Conservation (phyloP, 805 yeast genomes). For the Wickerhamiella slavikovae region DNA sequence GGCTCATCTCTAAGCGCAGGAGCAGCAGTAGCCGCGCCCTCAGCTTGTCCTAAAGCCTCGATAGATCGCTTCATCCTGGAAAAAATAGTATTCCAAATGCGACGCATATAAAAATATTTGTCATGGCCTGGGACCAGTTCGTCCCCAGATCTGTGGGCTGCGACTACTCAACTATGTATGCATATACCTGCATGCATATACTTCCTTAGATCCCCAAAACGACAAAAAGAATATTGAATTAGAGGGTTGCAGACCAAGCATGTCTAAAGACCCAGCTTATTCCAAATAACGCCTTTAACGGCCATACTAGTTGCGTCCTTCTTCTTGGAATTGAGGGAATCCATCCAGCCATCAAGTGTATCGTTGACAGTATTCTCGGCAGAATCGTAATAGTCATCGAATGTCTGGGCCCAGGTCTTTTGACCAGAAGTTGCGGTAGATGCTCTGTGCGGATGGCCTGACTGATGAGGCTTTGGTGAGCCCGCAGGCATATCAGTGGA, state of each 20-base stretch:
- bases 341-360: slow-evolving; percentile 26
- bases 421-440: slow-evolving; percentile 1
- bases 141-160: too few species aligned
- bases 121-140: too few species aligned
- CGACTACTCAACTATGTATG: too few species aligned
- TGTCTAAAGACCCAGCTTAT: slow-evolving; percentile 12
- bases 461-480: background rate
- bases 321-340: slow-evolving; percentile 5
- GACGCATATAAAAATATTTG: too few species aligned
- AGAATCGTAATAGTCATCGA: slow-evolving; percentile 11
- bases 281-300: slow-evolving; percentile 8
- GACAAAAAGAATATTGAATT: too few species aligned
- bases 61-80: too few species aligned
- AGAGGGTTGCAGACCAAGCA: too few species aligned
- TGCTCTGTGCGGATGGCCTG: too few species aligned
- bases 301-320: slow-evolving; percentile 9
- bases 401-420: slow-evolving; percentile 14
- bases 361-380: slow-evolving; percentile 28
- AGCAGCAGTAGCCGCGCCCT: background rate
- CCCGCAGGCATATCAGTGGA: background rate
- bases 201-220: too few species aligned
- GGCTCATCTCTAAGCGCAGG: background rate
- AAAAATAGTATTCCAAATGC: too few species aligned
- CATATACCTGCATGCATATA: too few species aligned
- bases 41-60: too few species aligned